Evolutionary conservation across 805 yeast species (phyloP).

Genomic region (Schizosaccharomyces cryophilus): DNA sequence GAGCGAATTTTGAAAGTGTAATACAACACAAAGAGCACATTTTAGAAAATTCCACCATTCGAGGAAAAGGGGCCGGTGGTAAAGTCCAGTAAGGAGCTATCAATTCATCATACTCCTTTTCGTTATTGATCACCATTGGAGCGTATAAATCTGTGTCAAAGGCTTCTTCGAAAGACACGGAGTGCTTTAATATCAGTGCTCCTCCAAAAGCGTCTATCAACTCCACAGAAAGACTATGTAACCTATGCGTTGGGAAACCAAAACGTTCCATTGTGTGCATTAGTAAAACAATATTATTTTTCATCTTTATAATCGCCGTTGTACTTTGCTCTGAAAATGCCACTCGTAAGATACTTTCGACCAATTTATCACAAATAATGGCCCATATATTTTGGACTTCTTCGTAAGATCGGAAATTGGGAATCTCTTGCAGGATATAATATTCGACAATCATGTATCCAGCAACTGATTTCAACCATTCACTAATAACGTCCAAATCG

Average conservation of each 20-base stretch:
- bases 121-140: constrained; percentile 51
- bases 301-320: constrained; percentile 25
- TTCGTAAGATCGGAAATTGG: constrained; percentile 38
- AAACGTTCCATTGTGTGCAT: constrained; percentile 50
- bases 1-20: constrained; percentile 39
- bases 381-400: constrained; percentile 58
- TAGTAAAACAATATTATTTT: constrained; percentile 41
- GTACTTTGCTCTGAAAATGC: constrained; percentile 18
- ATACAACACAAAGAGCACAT: constrained; percentile 72
- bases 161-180: constrained; percentile 28
- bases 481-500: constrained; percentile 13
- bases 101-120: constrained; percentile 35
- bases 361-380: constrained; percentile 22
- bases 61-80: constrained; percentile 25
- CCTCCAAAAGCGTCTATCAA: constrained; percentile 39
- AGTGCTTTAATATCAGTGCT: constrained; percentile 29
- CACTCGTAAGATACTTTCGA: constrained; percentile 8
- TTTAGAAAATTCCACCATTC: constrained; percentile 65
- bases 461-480: constrained; percentile 24
- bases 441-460: constrained; percentile 65
- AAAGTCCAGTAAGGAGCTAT: constrained; percentile 43
- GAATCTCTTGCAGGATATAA: constrained; percentile 30
- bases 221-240: constrained; percentile 36
- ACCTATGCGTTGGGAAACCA: constrained; percentile 30
- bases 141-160: constrained; percentile 65